A percentile compares a stretch with the other conserved stretches of the same genome.
phyloP scores from a whole-genome alignment of 2,329 filamentous ascomycete genomes.

The Monilinia fructigena region DNA sequence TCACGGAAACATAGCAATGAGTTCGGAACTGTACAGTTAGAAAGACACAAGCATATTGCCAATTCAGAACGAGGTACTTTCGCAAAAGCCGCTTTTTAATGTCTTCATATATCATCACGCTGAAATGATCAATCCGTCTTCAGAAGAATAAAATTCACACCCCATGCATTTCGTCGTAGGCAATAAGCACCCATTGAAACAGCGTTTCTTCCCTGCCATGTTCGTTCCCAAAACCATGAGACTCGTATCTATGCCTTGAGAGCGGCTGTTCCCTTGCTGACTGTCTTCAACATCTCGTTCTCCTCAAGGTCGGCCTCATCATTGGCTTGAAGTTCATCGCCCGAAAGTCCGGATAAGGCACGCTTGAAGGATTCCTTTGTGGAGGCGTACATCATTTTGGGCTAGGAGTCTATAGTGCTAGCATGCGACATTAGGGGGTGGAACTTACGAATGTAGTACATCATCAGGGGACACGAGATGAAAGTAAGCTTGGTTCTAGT shows the following conservation, averaged over 20 bases:
- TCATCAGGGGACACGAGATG: constrained; percentile 79
- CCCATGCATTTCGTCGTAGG: constrained; percentile 26
- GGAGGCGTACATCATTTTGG: constrained; percentile 88
- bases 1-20: constrained; percentile 29
- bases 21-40: constrained; percentile 24
- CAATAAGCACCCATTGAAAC: constrained; percentile 38
- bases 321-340: constrained; percentile 75
- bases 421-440: too few species aligned
- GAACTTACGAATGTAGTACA: constrained; percentile 60
- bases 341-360: constrained; percentile 70
- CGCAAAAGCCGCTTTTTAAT: constrained; percentile 24
- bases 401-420: constrained; percentile 46
- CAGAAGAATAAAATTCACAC: constrained; percentile 21
- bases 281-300: constrained; percentile 64
- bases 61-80: constrained; percentile 14
- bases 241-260: constrained; percentile 16
- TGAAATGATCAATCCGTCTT: constrained; percentile 23
- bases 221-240: constrained; percentile 18
- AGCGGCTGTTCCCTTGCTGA: constrained; percentile 53
- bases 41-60: constrained; percentile 19
- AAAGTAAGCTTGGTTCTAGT: constrained; percentile 74
- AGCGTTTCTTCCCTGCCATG: constrained; percentile 16
- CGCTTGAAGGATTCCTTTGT: constrained; percentile 86
- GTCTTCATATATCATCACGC: constrained; percentile 26
- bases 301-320: constrained; percentile 80